Conservation (phyloP, 2,329 filamentous ascomycete genomes). For the Magnaporthiopsis incrustans region DNA sequence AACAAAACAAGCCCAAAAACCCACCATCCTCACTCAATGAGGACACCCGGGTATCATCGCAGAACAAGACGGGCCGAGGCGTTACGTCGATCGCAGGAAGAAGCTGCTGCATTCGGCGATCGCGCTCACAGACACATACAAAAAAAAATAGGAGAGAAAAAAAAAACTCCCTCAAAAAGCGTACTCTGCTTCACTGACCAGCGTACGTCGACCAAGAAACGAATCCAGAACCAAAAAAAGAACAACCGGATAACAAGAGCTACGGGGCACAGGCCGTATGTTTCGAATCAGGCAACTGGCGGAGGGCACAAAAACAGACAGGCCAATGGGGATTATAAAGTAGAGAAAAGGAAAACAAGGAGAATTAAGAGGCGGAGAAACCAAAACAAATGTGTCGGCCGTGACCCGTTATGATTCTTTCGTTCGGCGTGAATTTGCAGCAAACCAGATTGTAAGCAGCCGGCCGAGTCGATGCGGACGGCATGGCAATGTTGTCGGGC, state of each 20-base stretch:
- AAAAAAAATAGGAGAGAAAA: background rate
- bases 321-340: background rate
- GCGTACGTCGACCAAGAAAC: background rate
- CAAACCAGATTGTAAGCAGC: background rate
- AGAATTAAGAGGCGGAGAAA: background rate
- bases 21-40: conserved; percentile 7
- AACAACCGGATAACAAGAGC: background rate
- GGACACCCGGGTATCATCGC: conserved; percentile 5
- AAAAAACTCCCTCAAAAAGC: background rate
- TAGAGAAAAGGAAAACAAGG: background rate
- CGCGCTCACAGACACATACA: background rate
- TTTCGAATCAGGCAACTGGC: background rate
- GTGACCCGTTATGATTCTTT: background rate
- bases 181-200: background rate
- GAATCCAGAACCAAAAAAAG: background rate
- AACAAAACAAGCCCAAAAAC: background rate
- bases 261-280: background rate
- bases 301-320: background rate
- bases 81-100: background rate
- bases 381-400: background rate
- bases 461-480: background rate
- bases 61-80: background rate
- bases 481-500: background rate
- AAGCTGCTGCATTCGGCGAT: background rate
- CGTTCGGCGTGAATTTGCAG: background rate